A percentile compares a stretch with the other conserved stretches of the same genome.
Conservation (phyloP, 1,284 basidiomycete species). For the Porogramme epimiltina region DNA sequence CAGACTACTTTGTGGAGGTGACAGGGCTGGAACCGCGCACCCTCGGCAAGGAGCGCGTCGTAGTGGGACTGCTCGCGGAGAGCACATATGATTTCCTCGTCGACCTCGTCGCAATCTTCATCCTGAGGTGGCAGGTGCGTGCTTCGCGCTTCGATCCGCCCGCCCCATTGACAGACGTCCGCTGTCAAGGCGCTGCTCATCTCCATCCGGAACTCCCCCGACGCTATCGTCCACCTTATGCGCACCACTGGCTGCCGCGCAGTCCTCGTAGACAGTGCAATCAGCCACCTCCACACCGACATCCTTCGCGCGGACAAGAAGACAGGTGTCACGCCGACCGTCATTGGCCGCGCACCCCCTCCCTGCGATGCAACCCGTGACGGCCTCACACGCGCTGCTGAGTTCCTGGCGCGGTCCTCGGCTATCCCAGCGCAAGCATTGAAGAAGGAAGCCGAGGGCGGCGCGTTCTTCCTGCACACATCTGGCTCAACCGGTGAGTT, state of each 20-base stretch:
- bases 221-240: constrained; percentile 8
- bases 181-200: constrained; percentile 3
- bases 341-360: not conserved
- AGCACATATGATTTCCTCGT: constrained; percentile 9
- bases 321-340: not conserved
- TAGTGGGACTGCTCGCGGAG: constrained; percentile 8
- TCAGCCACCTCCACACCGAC: constrained; percentile 7
- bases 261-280: constrained; percentile 3
- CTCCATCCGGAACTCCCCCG: constrained; percentile 6
- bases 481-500: constrained; percentile 12
- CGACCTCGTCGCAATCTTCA: constrained; percentile 7
- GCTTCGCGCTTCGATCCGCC: too few relatives aligned
- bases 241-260: constrained; percentile 3
- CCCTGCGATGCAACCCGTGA: not conserved
- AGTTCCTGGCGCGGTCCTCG: not conserved
- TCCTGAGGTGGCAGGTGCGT: constrained; percentile 7
- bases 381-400: not conserved
- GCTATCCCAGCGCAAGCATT: not conserved
- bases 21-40: not conserved
- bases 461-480: constrained; percentile 11
- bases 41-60: constrained; percentile 1
- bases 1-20: constrained; percentile 2
- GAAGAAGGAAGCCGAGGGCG: constrained; percentile 3
- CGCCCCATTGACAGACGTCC: too few relatives aligned
- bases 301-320: not conserved